A percentile compares a stretch with the other conserved stretches of the same genome.
These are phyloP conservation scores for Prunus mongolica DNA, from an alignment of 306 rosid genomes.

Conservation along the genomic window DNA sequence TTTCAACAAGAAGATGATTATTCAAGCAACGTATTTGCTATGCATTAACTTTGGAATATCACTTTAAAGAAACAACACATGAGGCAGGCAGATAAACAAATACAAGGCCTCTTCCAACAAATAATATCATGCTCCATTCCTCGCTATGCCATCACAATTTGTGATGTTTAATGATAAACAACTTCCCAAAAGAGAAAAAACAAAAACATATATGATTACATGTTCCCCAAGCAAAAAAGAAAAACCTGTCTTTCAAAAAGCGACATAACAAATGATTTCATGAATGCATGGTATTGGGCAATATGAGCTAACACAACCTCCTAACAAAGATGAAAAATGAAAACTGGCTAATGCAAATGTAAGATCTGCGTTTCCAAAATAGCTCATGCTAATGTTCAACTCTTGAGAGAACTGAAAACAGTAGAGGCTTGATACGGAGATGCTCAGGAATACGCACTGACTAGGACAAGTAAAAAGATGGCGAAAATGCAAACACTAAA, in stretches of 20 bases:
- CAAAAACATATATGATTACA: conserved; percentile 24
- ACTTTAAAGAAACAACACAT: neutral
- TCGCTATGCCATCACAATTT: conserved; percentile 26
- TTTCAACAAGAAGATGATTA: neutral
- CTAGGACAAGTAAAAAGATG: conserved; percentile 10
- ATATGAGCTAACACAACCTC: conserved; percentile 28
- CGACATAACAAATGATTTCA: conserved; percentile 31
- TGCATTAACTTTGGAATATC: neutral
- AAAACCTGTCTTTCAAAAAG: conserved; percentile 2
- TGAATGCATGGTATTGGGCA: conserved; percentile 48
- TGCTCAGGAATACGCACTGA: neutral
- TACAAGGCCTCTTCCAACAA: conserved; percentile 24
- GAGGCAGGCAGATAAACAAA: conserved; percentile 20
- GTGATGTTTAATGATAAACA: conserved; percentile 27
- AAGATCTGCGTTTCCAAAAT: conserved; percentile 36
- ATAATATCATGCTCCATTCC: conserved; percentile 25
- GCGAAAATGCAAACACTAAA: conserved; percentile 2
- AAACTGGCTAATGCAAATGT: conserved; percentile 44
- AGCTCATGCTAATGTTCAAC: conserved; percentile 14
- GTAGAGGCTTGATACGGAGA: neutral
- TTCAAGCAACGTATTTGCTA: neutral
- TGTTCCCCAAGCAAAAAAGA: conserved; percentile 30
- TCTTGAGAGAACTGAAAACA: conserved; percentile 2
- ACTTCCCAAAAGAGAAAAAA: conserved; percentile 14
- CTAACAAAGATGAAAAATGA: conserved; percentile 17